Base-by-base conservation (phyloP, 306 rosid genomes). In the Begonia fuchsioides region DNA sequence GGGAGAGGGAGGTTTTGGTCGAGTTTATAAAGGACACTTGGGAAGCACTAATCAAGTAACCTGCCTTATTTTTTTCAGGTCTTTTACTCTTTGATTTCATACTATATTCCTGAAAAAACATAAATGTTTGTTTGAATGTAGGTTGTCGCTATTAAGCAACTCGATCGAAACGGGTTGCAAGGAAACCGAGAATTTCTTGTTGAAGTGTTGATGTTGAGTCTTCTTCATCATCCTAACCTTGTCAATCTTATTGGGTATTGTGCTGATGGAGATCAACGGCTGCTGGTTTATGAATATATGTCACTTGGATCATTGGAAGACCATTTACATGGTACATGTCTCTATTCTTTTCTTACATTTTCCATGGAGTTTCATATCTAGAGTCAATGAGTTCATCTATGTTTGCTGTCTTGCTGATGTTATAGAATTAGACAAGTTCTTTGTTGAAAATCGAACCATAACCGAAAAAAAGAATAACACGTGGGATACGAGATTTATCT, bases 221-320 rank as follows among this genome's bases (percentile, higher is more conserved):
- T 84, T 44, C 90, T 81, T 66, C 97, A 88, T 70, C 97, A 88
- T 68, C 74, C 84, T 44, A 84, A 88, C 74, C 93, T 88, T 50
- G 97, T 84, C 61, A 84, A 84, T 64, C 81, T 88, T 18, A 79
- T 76, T 50, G 97, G 97, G 54, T 88, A 88, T 66, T 88, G 97
- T 64, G 95, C 87, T 61, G 97, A 84, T 63, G 97, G 95, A 59
- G 95, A 84, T 76, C 97, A 84, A 65, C 78, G 97, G 86, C 95
- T 88, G 64, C 77, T 88, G 50, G 81, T 88, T 68, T 88, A 88
- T 67, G 93, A 88, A 65, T 84, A 66, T 58, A 88, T 88, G 97
- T 65, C 93, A 15, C 66, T 88, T 49, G 97, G 97, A 64, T 79
- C 90, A 56, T 75, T 88, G 76, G 95, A 84, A 58, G 95, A 81